Evolutionary conservation across 2,329 filamentous ascomycete genomes (phyloP).

Genomic region (Pleomassaria siparia): DNA sequence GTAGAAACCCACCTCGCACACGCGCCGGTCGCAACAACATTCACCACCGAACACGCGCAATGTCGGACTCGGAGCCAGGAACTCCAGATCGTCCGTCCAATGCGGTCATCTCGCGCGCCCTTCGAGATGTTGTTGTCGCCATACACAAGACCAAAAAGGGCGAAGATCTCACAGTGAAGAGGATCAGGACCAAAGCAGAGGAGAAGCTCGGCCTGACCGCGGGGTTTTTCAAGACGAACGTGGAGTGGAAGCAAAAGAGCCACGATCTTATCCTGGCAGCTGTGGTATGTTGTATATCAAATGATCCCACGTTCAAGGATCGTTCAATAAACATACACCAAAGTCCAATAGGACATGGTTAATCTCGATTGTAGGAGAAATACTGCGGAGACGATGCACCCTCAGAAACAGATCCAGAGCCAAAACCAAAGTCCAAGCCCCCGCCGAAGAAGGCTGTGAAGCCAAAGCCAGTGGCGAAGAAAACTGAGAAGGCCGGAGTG

Average conservation of each 20-base stretch:
- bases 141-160: conserved; percentile 45
- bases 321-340: no score
- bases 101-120: conserved; percentile 39
- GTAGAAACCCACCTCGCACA: background rate
- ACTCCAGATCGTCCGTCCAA: conserved; percentile 34
- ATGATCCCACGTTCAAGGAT: no score
- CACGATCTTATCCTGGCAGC: conserved; percentile 28
- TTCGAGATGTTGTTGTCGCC: conserved; percentile 45
- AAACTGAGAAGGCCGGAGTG: conserved; percentile 21
- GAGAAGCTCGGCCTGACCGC: conserved; percentile 52
- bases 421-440: conserved; percentile 6
- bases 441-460: conserved; percentile 24
- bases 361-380: conserved; percentile 22
- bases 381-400: conserved; percentile 28
- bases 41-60: conserved; percentile 17
- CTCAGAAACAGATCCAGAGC: conserved; percentile 7
- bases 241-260: conserved; percentile 59
- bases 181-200: conserved; percentile 57
- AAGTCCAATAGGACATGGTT: no score
- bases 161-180: conserved; percentile 60
- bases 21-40: conserved; percentile 4
- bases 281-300: no score
- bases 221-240: conserved; percentile 58
- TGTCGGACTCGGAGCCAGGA: conserved; percentile 36
- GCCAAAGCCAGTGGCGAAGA: conserved; percentile 16